Conservation (phyloP, 768 basidiomycete species). For the Amanita jacksonii region DNA sequence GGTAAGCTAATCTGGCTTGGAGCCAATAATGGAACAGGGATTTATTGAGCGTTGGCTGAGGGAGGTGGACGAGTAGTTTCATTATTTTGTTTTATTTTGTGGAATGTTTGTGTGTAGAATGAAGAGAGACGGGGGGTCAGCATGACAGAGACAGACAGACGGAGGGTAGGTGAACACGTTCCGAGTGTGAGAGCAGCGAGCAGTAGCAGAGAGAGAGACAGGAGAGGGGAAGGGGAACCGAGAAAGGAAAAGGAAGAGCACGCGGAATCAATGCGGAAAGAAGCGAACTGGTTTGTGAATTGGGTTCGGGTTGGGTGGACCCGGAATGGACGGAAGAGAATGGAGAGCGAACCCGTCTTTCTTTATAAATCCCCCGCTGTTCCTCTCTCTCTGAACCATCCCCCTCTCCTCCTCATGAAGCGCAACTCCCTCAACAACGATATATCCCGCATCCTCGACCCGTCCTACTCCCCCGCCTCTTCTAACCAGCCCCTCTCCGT, state of each 20-base stretch:
- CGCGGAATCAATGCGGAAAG: slow-evolving; percentile 6
- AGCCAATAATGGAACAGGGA: too few relatives aligned
- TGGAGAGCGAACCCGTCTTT: neutral
- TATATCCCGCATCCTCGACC: slow-evolving; percentile 57
- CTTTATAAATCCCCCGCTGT: slow-evolving; percentile 1
- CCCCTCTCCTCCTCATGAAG: slow-evolving; percentile 10
- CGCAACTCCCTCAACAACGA: slow-evolving; percentile 30
- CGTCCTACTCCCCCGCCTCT: slow-evolving; percentile 37
- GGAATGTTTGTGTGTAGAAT: too few relatives aligned
- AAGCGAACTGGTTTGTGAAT: neutral
- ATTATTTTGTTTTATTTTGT: too few relatives aligned
- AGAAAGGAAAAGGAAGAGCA: slow-evolving; percentile 4
- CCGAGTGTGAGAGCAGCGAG: too few relatives aligned
- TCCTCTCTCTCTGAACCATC: neutral
- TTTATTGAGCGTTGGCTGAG: too few relatives aligned
- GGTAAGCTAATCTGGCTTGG: too few relatives aligned
- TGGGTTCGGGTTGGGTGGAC: slow-evolving; percentile 2
- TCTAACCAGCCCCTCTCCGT: slow-evolving; percentile 23
- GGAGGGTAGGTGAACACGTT: too few relatives aligned
- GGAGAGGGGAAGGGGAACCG: neutral
- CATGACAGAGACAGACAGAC: neutral
- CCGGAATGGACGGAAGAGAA: slow-evolving; percentile 4
- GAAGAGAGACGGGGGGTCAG: neutral
- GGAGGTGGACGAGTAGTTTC: too few relatives aligned
- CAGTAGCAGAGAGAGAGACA: neutral